Conservation (phyloP, 148 eudicot genomes). For the Vaccinium corymbosum region DNA sequence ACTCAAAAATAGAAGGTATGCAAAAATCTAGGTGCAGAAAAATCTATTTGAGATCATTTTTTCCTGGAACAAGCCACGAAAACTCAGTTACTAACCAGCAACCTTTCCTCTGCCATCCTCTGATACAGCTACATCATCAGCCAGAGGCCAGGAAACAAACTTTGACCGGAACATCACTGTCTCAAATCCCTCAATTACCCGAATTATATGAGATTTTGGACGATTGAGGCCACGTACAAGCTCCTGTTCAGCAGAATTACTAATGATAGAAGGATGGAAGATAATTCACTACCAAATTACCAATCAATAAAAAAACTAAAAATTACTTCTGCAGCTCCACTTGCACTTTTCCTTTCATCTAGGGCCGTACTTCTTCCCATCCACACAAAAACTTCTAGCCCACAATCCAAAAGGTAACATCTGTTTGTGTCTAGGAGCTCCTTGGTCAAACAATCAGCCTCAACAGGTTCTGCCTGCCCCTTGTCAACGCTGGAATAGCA, state of each 20-base stretch:
- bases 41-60: neutral
- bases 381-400: constrained; percentile 78
- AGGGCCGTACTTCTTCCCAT: constrained; percentile 78
- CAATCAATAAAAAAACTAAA: neutral
- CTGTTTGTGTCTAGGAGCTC: constrained; percentile 62
- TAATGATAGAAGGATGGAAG: constrained; percentile 7
- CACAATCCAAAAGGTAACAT: constrained; percentile 88
- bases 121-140: constrained; percentile 53
- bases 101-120: constrained; percentile 97
- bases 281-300: constrained; percentile 4
- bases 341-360: constrained; percentile 70
- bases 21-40: neutral
- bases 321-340: constrained; percentile 73
- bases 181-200: constrained; percentile 83
- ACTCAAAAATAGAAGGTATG: neutral
- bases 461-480: constrained; percentile 57
- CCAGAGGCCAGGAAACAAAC: constrained; percentile 78
- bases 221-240: constrained; percentile 57
- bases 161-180: constrained; percentile 62
- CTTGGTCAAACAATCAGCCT: constrained; percentile 57
- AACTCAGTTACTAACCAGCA: constrained; percentile 59
- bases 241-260: constrained; percentile 43
- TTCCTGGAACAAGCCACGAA: neutral
- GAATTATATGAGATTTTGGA: constrained; percentile 64
- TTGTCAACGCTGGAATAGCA: constrained; percentile 57